A percentile compares a stretch with the other conserved stretches of the same genome.
These are phyloP conservation scores for Kwoniella botswanensis DNA, from an alignment of 768 basidiomycete genomes.

Conservation along the genomic window DNA sequence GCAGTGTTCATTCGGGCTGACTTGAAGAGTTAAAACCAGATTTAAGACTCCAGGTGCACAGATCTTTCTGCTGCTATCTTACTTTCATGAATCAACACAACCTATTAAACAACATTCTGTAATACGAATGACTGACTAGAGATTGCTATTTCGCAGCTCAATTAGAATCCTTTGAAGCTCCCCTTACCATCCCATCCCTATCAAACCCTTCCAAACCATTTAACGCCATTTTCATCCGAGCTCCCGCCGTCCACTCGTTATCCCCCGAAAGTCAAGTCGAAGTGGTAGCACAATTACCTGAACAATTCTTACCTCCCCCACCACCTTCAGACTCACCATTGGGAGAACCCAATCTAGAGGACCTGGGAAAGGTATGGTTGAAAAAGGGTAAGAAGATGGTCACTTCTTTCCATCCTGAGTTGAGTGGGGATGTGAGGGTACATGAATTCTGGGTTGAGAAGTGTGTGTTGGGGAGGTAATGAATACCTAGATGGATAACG, in stretches of 20 bases:
- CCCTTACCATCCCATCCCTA: conserved; percentile 70
- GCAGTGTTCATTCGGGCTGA: neutral
- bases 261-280: conserved; percentile 49
- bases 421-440: conserved; percentile 83
- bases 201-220: conserved; percentile 69
- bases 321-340: conserved; percentile 54
- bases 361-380: conserved; percentile 75
- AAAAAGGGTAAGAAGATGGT: conserved; percentile 82
- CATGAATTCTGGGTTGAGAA: conserved; percentile 86
- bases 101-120: too few relatives aligned
- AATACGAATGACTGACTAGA: too few relatives aligned
- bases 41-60: neutral
- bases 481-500: neutral
- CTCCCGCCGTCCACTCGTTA: conserved; percentile 65
- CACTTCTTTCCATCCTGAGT: conserved; percentile 92
- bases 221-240: conserved; percentile 89
- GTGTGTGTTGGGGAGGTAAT: conserved; percentile 63
- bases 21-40: neutral
- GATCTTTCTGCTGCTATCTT: too few relatives aligned
- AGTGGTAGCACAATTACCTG: conserved; percentile 73
- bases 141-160: conserved; percentile 56
- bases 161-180: conserved; percentile 89
- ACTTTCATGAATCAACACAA: too few relatives aligned
- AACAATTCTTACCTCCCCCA: conserved; percentile 61
- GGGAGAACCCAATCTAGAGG: conserved; percentile 60